These are phyloP conservation scores for Eucalyptus regnans DNA, from an alignment of 345 rosid genomes.

Conservation along the genomic window DNA sequence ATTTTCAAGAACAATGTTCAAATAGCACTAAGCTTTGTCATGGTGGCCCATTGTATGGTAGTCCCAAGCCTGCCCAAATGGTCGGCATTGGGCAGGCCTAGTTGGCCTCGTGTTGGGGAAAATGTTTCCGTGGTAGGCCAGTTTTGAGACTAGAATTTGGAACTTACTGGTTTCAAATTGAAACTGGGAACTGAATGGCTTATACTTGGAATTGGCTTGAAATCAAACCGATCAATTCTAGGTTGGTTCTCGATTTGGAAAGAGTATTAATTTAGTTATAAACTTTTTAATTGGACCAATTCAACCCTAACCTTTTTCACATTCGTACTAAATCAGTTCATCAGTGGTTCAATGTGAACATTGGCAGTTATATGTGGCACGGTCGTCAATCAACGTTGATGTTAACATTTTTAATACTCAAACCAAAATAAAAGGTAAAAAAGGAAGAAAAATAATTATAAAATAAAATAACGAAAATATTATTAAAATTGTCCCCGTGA, in stretches of 20 bases:
- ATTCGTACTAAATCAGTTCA: no score
- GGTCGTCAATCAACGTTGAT: accelerated
- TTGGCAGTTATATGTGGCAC: no score
- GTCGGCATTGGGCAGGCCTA: not conserved
- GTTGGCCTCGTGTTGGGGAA: not conserved
- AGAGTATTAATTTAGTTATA: no score
- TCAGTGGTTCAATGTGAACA: no score
- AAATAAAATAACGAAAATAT: no score
- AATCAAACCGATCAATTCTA: not conserved
- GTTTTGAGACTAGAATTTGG: not conserved
- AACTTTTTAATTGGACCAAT: no score
- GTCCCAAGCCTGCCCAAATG: not conserved
- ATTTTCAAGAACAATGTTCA: not conserved
- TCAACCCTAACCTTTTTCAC: no score
- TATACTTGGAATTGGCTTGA: not conserved
- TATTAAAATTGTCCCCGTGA: accelerated
- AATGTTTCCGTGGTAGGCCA: not conserved
- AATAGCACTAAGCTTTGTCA: not conserved
- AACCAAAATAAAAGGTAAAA: no score
- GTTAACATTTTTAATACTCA: no score
- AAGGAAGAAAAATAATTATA: no score
- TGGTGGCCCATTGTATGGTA: not conserved
- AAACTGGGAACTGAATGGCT: not conserved
- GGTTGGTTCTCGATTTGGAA: not conserved
- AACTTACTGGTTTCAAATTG: not conserved